Evolutionary conservation across 768 basidiomycete genomes (phyloP), one percentile per base, ranked within the genome.

Genomic region (Phanerochaete sordida): DNA sequence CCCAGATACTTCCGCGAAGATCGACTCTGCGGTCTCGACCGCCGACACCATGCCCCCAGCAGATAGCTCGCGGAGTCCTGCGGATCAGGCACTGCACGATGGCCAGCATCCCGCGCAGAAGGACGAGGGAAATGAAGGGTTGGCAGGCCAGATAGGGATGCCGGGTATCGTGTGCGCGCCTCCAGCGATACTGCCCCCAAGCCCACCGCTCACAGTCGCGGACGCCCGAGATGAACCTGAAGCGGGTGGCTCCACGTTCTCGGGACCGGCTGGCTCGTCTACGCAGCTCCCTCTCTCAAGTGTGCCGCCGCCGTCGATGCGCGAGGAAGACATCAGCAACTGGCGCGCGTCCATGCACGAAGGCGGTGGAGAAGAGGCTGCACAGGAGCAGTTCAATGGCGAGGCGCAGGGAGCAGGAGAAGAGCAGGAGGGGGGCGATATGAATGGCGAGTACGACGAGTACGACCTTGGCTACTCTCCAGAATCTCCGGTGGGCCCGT

Each of bases 201-300:
- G 74, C 27, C 75, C 67, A 21, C 65, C 73, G 33, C 68, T 72
- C 37, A 70, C 74, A 15, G 62, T 66, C 45, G 68, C 66, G 11
- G 66, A 64, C 31, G 63, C 27, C 68, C 67, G 48, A 61, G 60
- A 60, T 16, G 56, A 44, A 23, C 28, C 19, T 24, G 64, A 63
- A 15, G 48, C 57, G 19, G 47, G 48, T 3, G 27, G 39, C 23
- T 46, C 26, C 23, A 53, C 37, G 19, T 9, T 26, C 5, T 43
- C 58, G 21, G 15, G 16, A 9, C 15, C 52, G 7, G 52, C 48
- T 3, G 37, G 53, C 21, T 27, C 46, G 15, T 39, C 16, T 19
- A 37, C 44, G 43, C 63, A 48, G 39, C 23, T 11, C 24, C n/a
- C 15, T 21, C 23, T 21, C 27, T n/a, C 16, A 28, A 45, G 21